A percentile compares a stretch with the other conserved stretches of the same genome.
Evolutionary conservation across 202 grass and related monocot species (phyloP).

Genomic region (Saccharum hybrid): DNA sequence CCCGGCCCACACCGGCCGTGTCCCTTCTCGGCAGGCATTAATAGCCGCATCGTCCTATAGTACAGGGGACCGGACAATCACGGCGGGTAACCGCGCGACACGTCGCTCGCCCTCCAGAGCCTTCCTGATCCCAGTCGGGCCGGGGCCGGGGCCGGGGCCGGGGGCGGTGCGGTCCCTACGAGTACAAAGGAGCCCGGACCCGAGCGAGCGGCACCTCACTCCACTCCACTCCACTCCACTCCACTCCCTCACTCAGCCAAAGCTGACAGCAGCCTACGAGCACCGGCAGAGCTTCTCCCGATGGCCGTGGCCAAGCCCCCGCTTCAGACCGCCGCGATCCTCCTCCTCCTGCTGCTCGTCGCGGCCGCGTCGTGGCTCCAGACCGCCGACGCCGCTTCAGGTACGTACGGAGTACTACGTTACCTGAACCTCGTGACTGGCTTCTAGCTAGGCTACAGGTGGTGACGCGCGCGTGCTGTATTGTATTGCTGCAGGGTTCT

Average conservation of each 20-base stretch:
- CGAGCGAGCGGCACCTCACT: not conserved
- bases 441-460: too few relatives aligned
- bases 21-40: not conserved
- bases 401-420: slow-evolving; percentile 20
- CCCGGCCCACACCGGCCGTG: not conserved
- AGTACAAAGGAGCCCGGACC: slow-evolving; percentile 25
- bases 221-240: not conserved
- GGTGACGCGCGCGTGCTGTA: not conserved
- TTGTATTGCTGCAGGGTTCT: slow-evolving; percentile 47
- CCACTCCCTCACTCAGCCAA: not conserved
- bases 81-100: not conserved
- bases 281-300: not conserved
- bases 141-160: too few relatives aligned
- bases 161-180: not conserved
- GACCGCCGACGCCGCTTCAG: slow-evolving; percentile 54
- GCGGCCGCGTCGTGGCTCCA: slow-evolving; percentile 28
- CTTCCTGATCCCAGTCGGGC: not conserved
- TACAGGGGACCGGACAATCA: not conserved
- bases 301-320: slow-evolving; percentile 30
- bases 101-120: slow-evolving; percentile 25
- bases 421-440: too few relatives aligned
- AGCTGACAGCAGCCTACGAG: not conserved
- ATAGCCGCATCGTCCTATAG: not conserved
- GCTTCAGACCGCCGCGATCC: not conserved
- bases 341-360: slow-evolving; percentile 47